Percentiles rank a stretch among this genome's conserved stretches.
These are phyloP conservation scores for Xenosphaeropsis pyriputrescens DNA, from an alignment of 2,329 filamentous ascomycete genomes.

Conservation along the genomic window DNA sequence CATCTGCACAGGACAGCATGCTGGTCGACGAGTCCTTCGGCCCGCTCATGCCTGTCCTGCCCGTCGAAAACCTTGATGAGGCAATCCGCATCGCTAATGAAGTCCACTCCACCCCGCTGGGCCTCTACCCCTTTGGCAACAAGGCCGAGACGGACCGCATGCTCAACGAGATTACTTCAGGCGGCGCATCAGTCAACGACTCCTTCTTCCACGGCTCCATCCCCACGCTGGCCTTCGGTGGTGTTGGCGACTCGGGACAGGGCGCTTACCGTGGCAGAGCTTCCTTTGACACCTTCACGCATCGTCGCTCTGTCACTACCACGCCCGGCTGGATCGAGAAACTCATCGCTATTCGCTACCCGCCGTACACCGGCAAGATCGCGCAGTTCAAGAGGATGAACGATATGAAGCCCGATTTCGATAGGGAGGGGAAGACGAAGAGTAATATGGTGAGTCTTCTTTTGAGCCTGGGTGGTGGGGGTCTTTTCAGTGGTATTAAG, in stretches of 20 bases:
- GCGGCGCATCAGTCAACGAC: constrained; percentile 52
- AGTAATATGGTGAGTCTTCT: constrained; percentile 37
- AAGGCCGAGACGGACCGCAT: constrained; percentile 60
- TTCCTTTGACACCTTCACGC: constrained; percentile 55
- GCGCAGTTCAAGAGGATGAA: constrained; percentile 27
- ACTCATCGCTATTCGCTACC: constrained; percentile 52
- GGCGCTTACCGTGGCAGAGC: constrained; percentile 67
- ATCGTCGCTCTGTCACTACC: constrained; percentile 39
- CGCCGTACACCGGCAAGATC: constrained; percentile 37
- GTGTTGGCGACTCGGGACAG: constrained; percentile 64
- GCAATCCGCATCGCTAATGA: constrained; percentile 71
- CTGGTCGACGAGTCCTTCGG: constrained; percentile 81
- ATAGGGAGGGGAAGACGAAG: constrained; percentile 38
- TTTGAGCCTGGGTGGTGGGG: constrained; percentile 33
- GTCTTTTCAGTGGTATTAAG: constrained; percentile 31
- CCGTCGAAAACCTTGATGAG: constrained; percentile 67
- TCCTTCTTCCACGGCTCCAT: constrained; percentile 58
- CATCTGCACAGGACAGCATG: constrained; percentile 61
- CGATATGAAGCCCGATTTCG: constrained; percentile 39
- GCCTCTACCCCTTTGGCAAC: constrained; percentile 73
- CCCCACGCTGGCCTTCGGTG: constrained; percentile 64
- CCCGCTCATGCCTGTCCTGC: constrained; percentile 73
- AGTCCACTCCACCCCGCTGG: constrained; percentile 71
- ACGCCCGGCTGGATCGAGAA: constrained; percentile 55
- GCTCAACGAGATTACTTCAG: constrained; percentile 46